Base-by-base conservation (phyloP, 495 filamentous ascomycete genomes). In the Astrocystis sublimbata region DNA sequence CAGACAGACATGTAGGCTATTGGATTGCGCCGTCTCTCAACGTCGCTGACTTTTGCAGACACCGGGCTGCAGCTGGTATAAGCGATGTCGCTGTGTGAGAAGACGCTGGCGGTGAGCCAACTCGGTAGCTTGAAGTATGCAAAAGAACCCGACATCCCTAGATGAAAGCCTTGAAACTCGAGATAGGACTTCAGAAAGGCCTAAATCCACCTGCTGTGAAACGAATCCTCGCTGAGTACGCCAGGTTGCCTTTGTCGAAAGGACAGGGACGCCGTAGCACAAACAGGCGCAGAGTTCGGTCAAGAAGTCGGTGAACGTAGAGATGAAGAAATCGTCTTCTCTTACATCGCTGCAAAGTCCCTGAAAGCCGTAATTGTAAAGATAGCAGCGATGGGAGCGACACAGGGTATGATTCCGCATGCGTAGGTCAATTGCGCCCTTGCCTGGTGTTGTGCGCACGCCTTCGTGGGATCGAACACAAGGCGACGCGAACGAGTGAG, bases 91-190 rank as follows among this genome's bases (percentile, higher is more conserved):
- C 56, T 9, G 42, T 38, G 8, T n/a, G n/a, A n/a, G n/a, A n/a
- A n/a, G n/a, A 19, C 46, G 31, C 5, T 17, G 28, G 56, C 56
- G 56, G 56, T 58, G 56, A 58, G 26, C 56, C 3, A 43, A 21
- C 13, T 58, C 19, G 1, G 56, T 58, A 58, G 31, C 30, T 28
- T 26, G 19, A 38, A 58, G 56, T 58, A 58, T 42, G 30, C 30
- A 28, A 28, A 42, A 40, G 21, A 5, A 24, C 31, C 30, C 9
- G 15, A 51, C 19, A 52, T 23, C 7, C 12, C 30, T 4, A 52
- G 49, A n/a, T n/a, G n/a, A n/a, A 33, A 40, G 19, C 28, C 10
- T 46, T 12, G 13, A 31, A 28, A 26, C 5, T 21, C 40, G 17
- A 35, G 54, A 43, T 33, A 26, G 56, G 24, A 6, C 13, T 58